Conservation (phyloP, 805 yeast species). For the Starmera quercuum region DNA sequence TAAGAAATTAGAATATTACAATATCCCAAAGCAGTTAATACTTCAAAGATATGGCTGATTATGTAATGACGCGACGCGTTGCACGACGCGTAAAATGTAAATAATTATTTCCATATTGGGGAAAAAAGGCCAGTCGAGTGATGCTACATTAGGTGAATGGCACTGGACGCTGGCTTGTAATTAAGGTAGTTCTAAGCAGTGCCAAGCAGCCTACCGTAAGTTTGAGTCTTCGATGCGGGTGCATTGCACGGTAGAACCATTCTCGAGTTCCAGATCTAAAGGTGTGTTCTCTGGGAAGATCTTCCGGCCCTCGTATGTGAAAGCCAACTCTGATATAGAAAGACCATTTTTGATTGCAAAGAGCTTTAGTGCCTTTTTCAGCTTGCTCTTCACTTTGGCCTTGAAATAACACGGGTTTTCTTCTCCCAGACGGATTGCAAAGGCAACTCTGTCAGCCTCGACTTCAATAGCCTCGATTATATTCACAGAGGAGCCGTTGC, state of each 20-base stretch:
- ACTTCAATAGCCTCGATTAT: constrained; percentile 23
- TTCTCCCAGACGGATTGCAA: constrained; percentile 21
- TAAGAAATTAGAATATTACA: too few species aligned
- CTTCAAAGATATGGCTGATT: too few species aligned
- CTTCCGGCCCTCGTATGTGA: not conserved
- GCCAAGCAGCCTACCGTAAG: too few species aligned
- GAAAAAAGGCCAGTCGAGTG: too few species aligned
- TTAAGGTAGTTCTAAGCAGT: too few species aligned
- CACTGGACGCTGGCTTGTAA: too few species aligned
- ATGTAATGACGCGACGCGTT: too few species aligned
- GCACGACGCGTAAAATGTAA: too few species aligned
- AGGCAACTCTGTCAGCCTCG: constrained; percentile 25
- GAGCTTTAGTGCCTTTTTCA: constrained; percentile 3
- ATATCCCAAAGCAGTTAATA: too few species aligned
- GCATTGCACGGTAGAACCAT: not conserved
- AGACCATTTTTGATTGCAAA: constrained; percentile 1
- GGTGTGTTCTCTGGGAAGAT: not conserved
- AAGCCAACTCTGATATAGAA: not conserved
- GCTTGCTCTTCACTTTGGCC: not conserved
- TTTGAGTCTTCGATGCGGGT: too few species aligned
- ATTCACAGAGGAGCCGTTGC: not conserved
- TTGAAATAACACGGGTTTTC: constrained; percentile 16
- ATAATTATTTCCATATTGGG: too few species aligned
- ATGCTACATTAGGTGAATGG: too few species aligned
- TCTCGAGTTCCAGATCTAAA: not conserved